Evolutionary conservation across 2,329 filamentous ascomycete species (phyloP).

Genomic region (Colletotrichum graminicola): DNA sequence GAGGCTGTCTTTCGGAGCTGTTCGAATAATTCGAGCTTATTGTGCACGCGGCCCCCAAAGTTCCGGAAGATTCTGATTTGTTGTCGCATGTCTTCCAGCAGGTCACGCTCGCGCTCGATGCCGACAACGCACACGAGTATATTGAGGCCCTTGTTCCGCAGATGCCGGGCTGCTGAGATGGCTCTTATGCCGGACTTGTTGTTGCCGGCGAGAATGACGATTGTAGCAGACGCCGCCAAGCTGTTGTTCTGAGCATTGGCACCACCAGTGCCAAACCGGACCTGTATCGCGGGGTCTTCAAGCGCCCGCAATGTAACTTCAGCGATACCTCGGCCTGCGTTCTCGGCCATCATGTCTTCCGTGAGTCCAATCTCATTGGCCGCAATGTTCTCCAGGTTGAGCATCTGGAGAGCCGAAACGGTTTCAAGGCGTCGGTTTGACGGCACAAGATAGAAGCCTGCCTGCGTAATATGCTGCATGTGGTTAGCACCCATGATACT

Average conservation of each 20-base stretch:
- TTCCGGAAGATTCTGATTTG: slow-evolving; percentile 88
- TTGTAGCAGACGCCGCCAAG: slow-evolving; percentile 51
- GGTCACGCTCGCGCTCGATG: slow-evolving; percentile 83
- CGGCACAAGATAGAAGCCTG: slow-evolving; percentile 66
- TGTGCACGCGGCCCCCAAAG: slow-evolving; percentile 80
- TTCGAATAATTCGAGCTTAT: slow-evolving; percentile 72
- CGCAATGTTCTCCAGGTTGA: slow-evolving; percentile 92
- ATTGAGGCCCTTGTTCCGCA: slow-evolving; percentile 84
- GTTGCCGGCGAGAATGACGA: slow-evolving; percentile 92
- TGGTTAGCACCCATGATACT: slow-evolving; percentile 47
- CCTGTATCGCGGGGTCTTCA: slow-evolving; percentile 70
- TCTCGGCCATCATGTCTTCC: slow-evolving; percentile 92
- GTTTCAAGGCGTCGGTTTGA: slow-evolving; percentile 71
- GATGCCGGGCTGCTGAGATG: slow-evolving; percentile 86
- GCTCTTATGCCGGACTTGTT: slow-evolving; percentile 89
- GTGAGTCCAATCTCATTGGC: slow-evolving; percentile 88
- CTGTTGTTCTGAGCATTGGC: slow-evolving; percentile 47
- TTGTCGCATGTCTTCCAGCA: slow-evolving; percentile 82
- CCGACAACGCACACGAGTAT: slow-evolving; percentile 88
- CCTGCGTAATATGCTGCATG: slow-evolving; percentile 46
- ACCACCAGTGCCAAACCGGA: slow-evolving; percentile 60
- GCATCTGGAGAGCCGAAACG: slow-evolving; percentile 83
- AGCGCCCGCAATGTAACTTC: slow-evolving; percentile 82
- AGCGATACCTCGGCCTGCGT: slow-evolving; percentile 88
- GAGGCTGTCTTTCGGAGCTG: slow-evolving; percentile 62